These are phyloP conservation scores for Lentinus tigrinus DNA, from an alignment of 768 basidiomycete genomes.

Conservation along the genomic window DNA sequence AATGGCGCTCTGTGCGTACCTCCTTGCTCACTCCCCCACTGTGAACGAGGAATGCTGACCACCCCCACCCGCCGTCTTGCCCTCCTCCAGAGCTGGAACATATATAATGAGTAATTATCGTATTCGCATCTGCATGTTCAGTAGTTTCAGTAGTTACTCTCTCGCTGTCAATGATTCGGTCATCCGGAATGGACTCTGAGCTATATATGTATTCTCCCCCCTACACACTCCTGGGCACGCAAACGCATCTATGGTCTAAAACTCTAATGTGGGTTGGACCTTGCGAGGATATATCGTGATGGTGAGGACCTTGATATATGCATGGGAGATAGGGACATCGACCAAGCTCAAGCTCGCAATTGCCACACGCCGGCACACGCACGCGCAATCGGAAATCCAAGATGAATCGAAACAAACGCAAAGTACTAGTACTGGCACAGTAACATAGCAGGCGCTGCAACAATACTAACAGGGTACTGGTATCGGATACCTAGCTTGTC, in stretches of 20 bases:
- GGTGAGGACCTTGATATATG: too few relatives aligned
- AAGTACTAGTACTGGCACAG: constrained; percentile 18
- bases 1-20: constrained; percentile 67
- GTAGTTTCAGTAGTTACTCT: neutral
- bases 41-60: neutral
- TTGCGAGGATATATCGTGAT: neutral
- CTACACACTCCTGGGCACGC: neutral
- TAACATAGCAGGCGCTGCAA: constrained; percentile 15
- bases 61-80: neutral
- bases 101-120: constrained; percentile 30
- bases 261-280: neutral
- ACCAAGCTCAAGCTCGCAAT: too few relatives aligned
- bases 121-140: constrained; percentile 1
- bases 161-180: constrained; percentile 8
- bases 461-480: constrained; percentile 11
- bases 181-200: constrained; percentile 12
- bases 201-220: constrained; percentile 12
- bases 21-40: neutral
- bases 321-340: too few relatives aligned
- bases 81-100: constrained; percentile 34
- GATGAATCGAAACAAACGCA: constrained; percentile 10
- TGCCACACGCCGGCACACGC: neutral
- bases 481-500: constrained; percentile 10
- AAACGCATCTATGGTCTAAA: constrained; percentile 1
- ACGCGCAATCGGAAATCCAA: neutral